A percentile compares a stretch with the other conserved stretches of the same genome.
Evolutionary conservation across 106 monocot species (phyloP).

Genomic region (Ottelia alismoides): DNA sequence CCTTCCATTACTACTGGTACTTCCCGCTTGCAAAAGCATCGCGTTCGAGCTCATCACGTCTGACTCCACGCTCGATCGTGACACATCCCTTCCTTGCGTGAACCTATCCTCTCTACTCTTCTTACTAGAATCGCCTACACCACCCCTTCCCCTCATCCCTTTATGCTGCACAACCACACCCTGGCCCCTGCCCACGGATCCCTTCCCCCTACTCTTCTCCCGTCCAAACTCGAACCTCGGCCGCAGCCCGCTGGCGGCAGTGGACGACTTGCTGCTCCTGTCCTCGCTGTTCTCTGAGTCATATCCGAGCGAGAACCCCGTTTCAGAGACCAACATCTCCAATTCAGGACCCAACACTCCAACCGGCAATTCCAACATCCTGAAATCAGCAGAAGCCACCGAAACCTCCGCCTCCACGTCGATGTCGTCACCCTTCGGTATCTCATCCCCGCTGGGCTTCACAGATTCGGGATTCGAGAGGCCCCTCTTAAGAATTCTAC

Average conservation of each 20-base stretch:
- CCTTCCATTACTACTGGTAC: conserved; percentile 28
- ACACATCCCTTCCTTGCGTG: conserved; percentile 39
- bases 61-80: conserved; percentile 53
- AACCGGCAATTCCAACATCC: background rate
- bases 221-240: conserved; percentile 34
- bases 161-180: conserved; percentile 18
- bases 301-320: background rate
- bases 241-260: conserved; percentile 38
- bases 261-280: conserved; percentile 47
- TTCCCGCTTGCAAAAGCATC: conserved; percentile 10
- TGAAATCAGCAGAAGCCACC: conserved; percentile 33
- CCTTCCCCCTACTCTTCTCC: conserved; percentile 29
- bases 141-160: conserved; percentile 28
- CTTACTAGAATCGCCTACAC: conserved; percentile 22
- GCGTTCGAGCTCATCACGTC: conserved; percentile 35
- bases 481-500: conserved; percentile 43
- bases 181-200: conserved; percentile 19
- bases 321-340: background rate
- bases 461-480: conserved; percentile 22
- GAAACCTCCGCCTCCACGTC: conserved; percentile 26
- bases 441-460: conserved; percentile 21
- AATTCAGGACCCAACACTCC: background rate
- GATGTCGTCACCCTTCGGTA: conserved; percentile 15
- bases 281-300: conserved; percentile 91
- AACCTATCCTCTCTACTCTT: conserved; percentile 20